Percentiles rank a stretch among this genome's conserved stretches.
phyloP scores from a whole-genome alignment of 495 filamentous ascomycete genomes.

The Stereocaulon alpinum region DNA sequence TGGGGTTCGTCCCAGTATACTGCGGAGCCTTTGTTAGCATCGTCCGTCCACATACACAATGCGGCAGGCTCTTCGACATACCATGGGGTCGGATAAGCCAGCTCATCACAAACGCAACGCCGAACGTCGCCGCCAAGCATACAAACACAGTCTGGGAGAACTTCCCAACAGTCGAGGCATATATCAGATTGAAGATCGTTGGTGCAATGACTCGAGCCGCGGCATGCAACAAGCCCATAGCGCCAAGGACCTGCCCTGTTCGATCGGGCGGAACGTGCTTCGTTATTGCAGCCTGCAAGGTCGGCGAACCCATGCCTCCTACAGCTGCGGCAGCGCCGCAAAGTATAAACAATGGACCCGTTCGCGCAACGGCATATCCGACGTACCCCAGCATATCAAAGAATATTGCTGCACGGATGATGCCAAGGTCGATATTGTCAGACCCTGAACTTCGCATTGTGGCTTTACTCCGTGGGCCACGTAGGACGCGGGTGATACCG shows the following conservation, averaged over 20 bases:
- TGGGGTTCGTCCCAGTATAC: slow-evolving; percentile 10
- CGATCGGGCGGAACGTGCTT: slow-evolving; percentile 80
- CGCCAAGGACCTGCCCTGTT: slow-evolving; percentile 77
- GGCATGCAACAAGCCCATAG: slow-evolving; percentile 75
- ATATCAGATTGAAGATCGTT: slow-evolving; percentile 73
- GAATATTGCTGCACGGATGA: slow-evolving; percentile 66
- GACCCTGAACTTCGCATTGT: slow-evolving; percentile 53
- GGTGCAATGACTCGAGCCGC: slow-evolving; percentile 70
- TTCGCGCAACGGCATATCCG: slow-evolving; percentile 57
- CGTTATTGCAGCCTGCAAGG: slow-evolving; percentile 68
- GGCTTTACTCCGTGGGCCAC: slow-evolving; percentile 34
- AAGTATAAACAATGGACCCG: slow-evolving; percentile 45
- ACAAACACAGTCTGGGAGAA: slow-evolving; percentile 79
- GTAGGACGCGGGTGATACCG: slow-evolving; percentile 56
- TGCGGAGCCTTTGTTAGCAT: background rate
- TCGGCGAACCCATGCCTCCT: slow-evolving; percentile 77
- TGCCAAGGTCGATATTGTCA: slow-evolving; percentile 61
- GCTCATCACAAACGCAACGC: slow-evolving; percentile 50
- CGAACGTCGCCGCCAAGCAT: slow-evolving; percentile 56
- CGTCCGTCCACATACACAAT: background rate
- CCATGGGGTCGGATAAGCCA: slow-evolving; percentile 63
- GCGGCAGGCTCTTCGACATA: slow-evolving; percentile 25
- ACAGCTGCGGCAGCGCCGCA: slow-evolving; percentile 63
- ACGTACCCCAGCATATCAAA: slow-evolving; percentile 68
- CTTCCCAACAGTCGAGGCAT: slow-evolving; percentile 65